Base-by-base conservation (phyloP, 345 rosid genomes). In the Salix exigua region DNA sequence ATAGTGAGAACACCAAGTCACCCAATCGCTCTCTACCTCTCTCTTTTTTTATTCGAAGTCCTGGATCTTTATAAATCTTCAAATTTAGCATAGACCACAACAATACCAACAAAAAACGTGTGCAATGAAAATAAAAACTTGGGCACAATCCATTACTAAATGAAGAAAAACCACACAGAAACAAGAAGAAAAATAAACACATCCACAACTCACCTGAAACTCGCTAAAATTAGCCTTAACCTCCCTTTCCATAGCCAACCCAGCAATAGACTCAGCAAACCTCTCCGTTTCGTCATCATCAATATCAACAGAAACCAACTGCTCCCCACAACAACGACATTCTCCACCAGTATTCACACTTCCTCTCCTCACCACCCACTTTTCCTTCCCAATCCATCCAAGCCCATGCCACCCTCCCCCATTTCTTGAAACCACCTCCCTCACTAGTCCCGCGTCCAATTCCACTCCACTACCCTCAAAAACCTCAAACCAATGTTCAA, bases 321-420 rank as follows among this genome's bases (percentile, higher is more conserved):
- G 84, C 71, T 85, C 94, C 53, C 86, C 83, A 62, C 97, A 95
- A 82, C 88, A 85, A 48, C 86, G 83, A 81, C 99, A 93, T 73
- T 75, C 78, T 18, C 99, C 97, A 46, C 44, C 74, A 40, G 37
- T 70, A 61, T 84, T 82, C 58, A 88, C 91, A 68, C 14, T 80
- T 74, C 89, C 94, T 80, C 85, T 90, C 79, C 72, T 80, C 82
- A 89, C 88, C 42, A 70, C 77, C 95, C 94, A 94, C 70, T 80
- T 89, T 35, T 96, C 97, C 62, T 86, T 76, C 74, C 97, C 97
- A 79, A 89, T 80, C 97, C 97, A 95, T 21, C 99, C 99, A 58
- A 88, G 72, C 67, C 99, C 97, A 76, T 95, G 97, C 97, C 96
- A 95, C 73, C 99, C 97, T 2, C 94, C 97, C 14, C 97, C 97